Percentiles rank a stretch among this genome's conserved stretches.
phyloP scores from a whole-genome alignment of 2,329 filamentous ascomycete genomes.

The Nothophoma quercina region DNA sequence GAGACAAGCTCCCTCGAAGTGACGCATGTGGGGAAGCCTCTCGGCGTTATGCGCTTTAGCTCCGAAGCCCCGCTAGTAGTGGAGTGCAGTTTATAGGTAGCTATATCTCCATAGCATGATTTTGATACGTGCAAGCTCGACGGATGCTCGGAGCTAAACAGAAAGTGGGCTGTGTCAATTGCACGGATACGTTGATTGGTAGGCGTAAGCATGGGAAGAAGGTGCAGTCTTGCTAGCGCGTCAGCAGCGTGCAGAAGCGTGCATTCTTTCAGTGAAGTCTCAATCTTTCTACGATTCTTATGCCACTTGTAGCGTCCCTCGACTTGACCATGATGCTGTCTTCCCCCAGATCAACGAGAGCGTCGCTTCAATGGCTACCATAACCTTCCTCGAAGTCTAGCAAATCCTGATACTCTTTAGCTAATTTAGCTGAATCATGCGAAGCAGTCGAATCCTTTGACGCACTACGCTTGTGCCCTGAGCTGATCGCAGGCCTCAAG shows the following conservation, averaged over 20 bases:
- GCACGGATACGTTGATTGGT: neutral
- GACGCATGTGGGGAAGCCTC: neutral
- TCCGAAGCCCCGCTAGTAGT: neutral
- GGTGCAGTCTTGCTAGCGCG: neutral
- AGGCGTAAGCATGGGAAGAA: neutral
- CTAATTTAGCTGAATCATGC: conserved; percentile 30
- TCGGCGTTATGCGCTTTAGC: neutral
- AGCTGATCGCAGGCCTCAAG: conserved; percentile 5
- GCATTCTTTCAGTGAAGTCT: neutral
- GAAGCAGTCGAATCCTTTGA: conserved; percentile 23
- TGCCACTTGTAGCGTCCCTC: neutral
- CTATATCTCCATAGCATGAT: neutral
- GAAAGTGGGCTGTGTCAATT: neutral
- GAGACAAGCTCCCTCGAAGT: neutral
- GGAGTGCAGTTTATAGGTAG: neutral
- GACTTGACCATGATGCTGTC: neutral
- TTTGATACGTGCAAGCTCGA: neutral
- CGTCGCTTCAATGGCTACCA: conserved; percentile 5
- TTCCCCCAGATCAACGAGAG: no score
- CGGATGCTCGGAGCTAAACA: neutral
- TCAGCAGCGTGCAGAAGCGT: conserved; percentile 3
- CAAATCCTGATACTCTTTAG: conserved; percentile 37
- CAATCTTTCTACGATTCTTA: neutral
- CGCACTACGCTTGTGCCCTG: conserved; percentile 21
- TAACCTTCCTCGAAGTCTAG: conserved; percentile 32